Conservation (phyloP, 208 protist genomes). For the Porcisia deanei region DNA sequence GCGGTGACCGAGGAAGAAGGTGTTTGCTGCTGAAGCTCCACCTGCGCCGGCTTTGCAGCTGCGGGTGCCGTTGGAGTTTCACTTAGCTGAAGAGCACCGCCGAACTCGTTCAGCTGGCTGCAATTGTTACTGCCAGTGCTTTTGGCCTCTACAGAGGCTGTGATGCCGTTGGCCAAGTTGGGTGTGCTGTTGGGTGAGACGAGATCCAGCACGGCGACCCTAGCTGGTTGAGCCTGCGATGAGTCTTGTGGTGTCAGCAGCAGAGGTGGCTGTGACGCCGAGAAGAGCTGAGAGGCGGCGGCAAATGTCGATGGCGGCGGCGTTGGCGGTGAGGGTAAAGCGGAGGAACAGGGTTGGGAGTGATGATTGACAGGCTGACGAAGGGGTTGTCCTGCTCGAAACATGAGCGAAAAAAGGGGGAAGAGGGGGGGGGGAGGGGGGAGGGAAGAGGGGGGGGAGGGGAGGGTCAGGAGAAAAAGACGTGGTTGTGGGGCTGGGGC, state of each 20-base stretch:
- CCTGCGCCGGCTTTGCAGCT: background rate
- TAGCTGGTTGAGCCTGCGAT: background rate
- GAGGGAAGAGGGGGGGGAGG: background rate
- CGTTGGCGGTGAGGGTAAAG: background rate
- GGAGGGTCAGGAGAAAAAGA: background rate
- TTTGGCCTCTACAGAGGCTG: background rate
- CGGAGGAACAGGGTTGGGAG: background rate
- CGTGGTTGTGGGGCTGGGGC: too few species aligned
- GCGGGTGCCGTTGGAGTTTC: background rate
- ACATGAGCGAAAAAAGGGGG: background rate
- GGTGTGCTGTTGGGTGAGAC: background rate
- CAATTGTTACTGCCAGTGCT: background rate
- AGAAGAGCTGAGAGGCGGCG: background rate
- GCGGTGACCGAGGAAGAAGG: background rate
- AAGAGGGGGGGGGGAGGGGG: background rate
- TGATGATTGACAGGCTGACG: background rate
- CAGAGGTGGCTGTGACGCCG: background rate
- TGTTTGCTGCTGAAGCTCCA: background rate
- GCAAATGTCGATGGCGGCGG: background rate
- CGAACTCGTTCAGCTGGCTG: background rate
- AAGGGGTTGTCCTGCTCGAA: background rate
- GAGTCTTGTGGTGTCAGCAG: background rate
- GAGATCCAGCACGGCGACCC: background rate
- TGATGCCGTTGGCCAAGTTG: background rate
- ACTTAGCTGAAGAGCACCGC: background rate